Conservation (phyloP, 2,329 filamentous ascomycete species). For the Penicillium brevicompactum region DNA sequence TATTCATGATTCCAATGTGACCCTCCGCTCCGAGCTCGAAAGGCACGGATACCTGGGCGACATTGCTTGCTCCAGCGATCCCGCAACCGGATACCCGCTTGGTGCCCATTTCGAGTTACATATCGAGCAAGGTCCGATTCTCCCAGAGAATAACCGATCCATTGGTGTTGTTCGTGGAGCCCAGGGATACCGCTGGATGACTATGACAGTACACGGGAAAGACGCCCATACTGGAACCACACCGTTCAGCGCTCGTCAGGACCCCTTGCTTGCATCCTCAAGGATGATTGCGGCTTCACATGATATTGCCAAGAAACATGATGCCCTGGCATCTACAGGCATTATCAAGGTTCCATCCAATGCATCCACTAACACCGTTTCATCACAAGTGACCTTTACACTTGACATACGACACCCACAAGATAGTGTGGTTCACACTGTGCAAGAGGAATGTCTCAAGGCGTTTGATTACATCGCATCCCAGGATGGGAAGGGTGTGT, state of each 20-base stretch:
- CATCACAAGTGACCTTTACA: constrained; percentile 64
- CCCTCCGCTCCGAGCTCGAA: constrained; percentile 64
- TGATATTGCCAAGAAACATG: constrained; percentile 57
- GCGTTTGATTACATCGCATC: constrained; percentile 60
- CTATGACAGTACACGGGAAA: constrained; percentile 62
- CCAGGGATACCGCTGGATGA: constrained; percentile 71
- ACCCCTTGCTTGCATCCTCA: constrained; percentile 65
- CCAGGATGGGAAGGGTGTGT: constrained; percentile 53
- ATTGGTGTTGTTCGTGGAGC: constrained; percentile 69
- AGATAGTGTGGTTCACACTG: constrained; percentile 55
- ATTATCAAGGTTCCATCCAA: constrained; percentile 62
- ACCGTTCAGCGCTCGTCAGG: constrained; percentile 61
- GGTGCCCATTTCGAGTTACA: constrained; percentile 78
- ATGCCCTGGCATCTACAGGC: constrained; percentile 65
- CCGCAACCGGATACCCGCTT: constrained; percentile 55
- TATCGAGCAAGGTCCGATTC: constrained; percentile 75
- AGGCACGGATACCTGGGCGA: constrained; percentile 68
- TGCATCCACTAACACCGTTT: constrained; percentile 69
- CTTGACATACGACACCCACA: constrained; percentile 65
- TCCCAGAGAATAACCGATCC: constrained; percentile 62
- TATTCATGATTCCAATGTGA: constrained; percentile 58
- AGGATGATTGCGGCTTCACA: constrained; percentile 67
- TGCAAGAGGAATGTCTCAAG: constrained; percentile 56
- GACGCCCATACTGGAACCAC: constrained; percentile 74
- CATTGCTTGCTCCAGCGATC: constrained; percentile 53